Evolutionary conservation across 768 basidiomycete genomes (phyloP), one percentile per base, ranked within the genome.

Genomic region (Boletus rubescentipes): DNA sequence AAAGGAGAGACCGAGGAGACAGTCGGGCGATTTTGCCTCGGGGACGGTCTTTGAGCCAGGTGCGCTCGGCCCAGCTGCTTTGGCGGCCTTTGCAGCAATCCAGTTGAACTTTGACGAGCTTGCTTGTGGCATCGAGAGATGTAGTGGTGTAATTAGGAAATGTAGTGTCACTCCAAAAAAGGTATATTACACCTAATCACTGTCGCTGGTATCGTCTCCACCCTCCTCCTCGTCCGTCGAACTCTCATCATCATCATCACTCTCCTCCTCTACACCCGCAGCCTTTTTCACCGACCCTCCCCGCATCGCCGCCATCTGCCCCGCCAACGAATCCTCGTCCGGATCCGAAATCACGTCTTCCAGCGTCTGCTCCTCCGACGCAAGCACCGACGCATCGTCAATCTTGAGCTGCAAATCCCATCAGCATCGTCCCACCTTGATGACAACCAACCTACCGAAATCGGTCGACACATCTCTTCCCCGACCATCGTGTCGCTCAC

Each of bases 301-400:
- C 40, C 90, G 85, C 92, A 99, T 93, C 40, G 86, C 85, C 6
- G 95, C 94, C 92, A 98, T 96, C 77, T 99, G 97, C 9, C 97
- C 97, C 5, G 94, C 97, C 47, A 98, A 75, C 23, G 89, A 83
- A 70, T 98, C 97, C 71, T 98, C 97, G 30, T 98, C 97, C 0
- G 97, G 97, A 45, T 98, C 97, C 0, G 94, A 97, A 59, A 98
- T 99, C 54, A 97, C 95, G 65, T 98, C 94, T 34, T 96, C 95
- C 20, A 74, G 75, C 29, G 73, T 80, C 51, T 80, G 75, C 37
- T 87, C 87, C 7, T 85, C 85, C 0, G 74, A 74, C 11, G 68
- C 75, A 16, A 87, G 73, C 1, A 76, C 76, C 10, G 85, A 78
- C 4, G 81, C 73, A 38, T 92, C 87, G 49, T 94, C 91, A 32